A percentile compares a stretch with the other conserved stretches of the same genome.
Evolutionary conservation across 1,139 yeast species (phyloP).

Genomic region (Hyphopichia fennica): DNA sequence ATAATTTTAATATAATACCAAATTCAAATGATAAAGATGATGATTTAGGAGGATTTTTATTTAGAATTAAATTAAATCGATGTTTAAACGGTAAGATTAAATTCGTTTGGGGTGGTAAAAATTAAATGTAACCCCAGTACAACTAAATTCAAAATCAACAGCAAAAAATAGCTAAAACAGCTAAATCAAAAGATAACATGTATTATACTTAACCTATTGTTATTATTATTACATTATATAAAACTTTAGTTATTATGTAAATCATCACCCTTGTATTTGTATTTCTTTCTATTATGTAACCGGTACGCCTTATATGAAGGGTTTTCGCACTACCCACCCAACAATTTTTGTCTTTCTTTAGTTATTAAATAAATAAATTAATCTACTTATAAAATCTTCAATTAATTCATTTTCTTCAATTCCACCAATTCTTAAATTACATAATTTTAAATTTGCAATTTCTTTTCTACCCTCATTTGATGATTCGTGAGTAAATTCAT

Average conservation of each 20-base stretch:
- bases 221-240: no score
- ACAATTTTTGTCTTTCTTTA: no score
- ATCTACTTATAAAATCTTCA: conserved; percentile 53
- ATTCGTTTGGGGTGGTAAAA: conserved; percentile 28
- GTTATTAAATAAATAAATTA: conserved; percentile 10
- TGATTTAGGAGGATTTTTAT: conserved; percentile 57
- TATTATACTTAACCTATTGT: no score
- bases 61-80: conserved; percentile 20
- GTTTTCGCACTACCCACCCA: no score
- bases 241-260: no score
- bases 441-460: conserved; percentile 59
- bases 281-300: no score
- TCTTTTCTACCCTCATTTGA: conserved; percentile 51
- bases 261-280: no score
- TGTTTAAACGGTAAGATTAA: conserved; percentile 26
- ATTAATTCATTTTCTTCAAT: conserved; percentile 61
- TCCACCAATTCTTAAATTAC: conserved; percentile 63
- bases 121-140: background rate
- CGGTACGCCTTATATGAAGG: no score
- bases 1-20: conserved; percentile 28
- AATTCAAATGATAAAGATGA: conserved; percentile 30
- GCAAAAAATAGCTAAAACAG: no score
- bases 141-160: no score
- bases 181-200: no score
- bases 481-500: conserved; percentile 43